Base-by-base conservation (phyloP, 306 rosid species). In the Castanospermum australe region DNA sequence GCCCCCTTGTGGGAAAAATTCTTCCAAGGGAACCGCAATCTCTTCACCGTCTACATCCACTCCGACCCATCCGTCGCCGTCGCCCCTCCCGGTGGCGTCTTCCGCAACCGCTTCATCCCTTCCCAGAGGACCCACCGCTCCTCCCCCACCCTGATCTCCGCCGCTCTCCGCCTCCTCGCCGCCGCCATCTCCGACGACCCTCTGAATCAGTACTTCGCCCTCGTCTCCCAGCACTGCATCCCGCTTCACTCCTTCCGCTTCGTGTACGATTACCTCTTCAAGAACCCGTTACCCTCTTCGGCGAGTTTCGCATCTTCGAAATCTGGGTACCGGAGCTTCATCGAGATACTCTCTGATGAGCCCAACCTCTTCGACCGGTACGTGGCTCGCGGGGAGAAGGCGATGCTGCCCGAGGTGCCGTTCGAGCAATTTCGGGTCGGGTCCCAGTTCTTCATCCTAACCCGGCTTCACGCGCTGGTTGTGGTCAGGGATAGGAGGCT, bases 31-130 rank as follows among this genome's bases (percentile, higher is more conserved):
- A 70, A 86, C 79, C 25, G 17, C 2, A 71, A 79, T 55, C 89
- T 89, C n/a, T 91, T 14, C 88, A 91, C 87, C 48, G 64, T 91
- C 68, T 89, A 91, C 88, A 61, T 91, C 86, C 96, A 91, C 71
- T 87, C 89, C 7, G 91, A 91, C 65, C 93, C 93, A 0, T 6
- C 88, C n/a, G 62, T 69, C 54, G 1, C 41, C n/a, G n/a, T 89
- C 24, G 22, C 25, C 10, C 55, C 77, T 21, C 90, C 96, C 7
- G 85, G 84, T 15, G 91, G 91, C 11, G 84, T 86, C 14, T 89
- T 91, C 80, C 75, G 32, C 3, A 41, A 44, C 86, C 76, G 87
- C 55, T 85, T 91, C 87, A 80, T 91, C 63, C 60, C 73, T 9
- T 74, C 96, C 1, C 72, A 75, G 30, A 76, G 33, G 41, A 91